Evolutionary conservation across 2,329 filamentous ascomycete genomes (phyloP), one percentile per base, ranked within the genome.

Genomic region (Scleromitrula shiraiana): DNA sequence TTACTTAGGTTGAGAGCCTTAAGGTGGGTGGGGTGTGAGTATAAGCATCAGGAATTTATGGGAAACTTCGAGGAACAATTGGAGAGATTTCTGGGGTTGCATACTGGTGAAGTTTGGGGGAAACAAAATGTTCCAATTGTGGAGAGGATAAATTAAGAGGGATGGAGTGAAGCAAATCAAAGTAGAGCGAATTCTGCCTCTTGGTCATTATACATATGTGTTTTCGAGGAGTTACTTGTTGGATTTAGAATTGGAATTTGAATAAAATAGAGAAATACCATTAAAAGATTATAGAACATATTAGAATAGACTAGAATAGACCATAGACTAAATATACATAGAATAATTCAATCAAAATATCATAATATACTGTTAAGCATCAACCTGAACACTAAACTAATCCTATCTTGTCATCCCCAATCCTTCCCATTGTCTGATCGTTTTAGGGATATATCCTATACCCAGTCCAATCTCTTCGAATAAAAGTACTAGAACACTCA

Each of bases 51-150:
- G 27, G 44, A 47, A 15, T 41, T 41, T 35, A 23, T 41, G 44
- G 44, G 44, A 1, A 41, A 41, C 20, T 47, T 47, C 20, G 44
- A 47, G 27, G 44, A 41, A 6, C 44, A 47, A 20, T 35, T 47
- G 8, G 14, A 2, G 17, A 27, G 5, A 6, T 47, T 47, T 17
- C 33, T 47, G 37, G 36, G 27, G 1, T 33, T 47, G 15, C 44
- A 47, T 33, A n/a, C n/a, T n/a, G 7, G 4, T 15, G 15, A 41
- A 7, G 22, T 47, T 23, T 47, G 44, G 44, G 44, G 29, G 5
- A 37, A 30, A 2, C 33, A 15, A 5, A 27, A 12, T 7, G 14
- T 20, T 10, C 44, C 44, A 8, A 5, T 17, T 33, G 20, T 47
- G 6, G 26, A 24, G 8, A 30, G 44, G 7, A 8, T 41, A 8